A percentile compares a stretch with the other conserved stretches of the same genome.
These are phyloP conservation scores for Pilasporangium apinafurcum DNA, from an alignment of 352 stramenopile genomes.

Conservation along the genomic window DNA sequence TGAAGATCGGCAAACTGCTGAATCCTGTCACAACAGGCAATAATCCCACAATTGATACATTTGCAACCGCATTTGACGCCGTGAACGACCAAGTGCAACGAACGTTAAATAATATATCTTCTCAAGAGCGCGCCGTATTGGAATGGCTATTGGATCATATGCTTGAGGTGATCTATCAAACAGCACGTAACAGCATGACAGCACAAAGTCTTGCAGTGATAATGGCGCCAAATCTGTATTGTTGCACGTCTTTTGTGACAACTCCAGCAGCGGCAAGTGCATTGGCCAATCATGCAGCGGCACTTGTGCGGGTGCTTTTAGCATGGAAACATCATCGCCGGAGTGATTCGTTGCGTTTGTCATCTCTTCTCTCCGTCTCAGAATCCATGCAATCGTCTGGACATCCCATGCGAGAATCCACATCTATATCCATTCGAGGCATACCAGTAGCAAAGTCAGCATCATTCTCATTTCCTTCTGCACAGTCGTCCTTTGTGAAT, in stretches of 20 bases:
- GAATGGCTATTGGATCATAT: slow-evolving; percentile 68
- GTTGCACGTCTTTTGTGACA: slow-evolving; percentile 6
- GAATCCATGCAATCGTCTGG: no score
- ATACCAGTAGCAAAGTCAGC: no score
- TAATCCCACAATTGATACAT: not conserved
- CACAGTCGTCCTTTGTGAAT: no score
- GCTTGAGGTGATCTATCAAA: slow-evolving; percentile 36
- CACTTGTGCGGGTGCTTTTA: slow-evolving; percentile 29
- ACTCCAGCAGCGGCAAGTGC: slow-evolving; percentile 10
- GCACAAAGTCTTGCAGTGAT: slow-evolving; percentile 41
- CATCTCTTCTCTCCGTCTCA: no score
- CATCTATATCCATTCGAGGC: no score
- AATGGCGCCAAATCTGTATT: slow-evolving; percentile 52
- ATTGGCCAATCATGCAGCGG: slow-evolving; percentile 22
- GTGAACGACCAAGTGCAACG: slow-evolving; percentile 8
- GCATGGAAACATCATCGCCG: slow-evolving; percentile 22
- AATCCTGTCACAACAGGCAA: slow-evolving; percentile 2
- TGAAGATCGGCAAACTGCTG: slow-evolving; percentile 9
- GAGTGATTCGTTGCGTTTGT: no score
- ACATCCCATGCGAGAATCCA: no score
- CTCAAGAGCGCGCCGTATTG: slow-evolving; percentile 28
- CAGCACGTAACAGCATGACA: slow-evolving; percentile 40
- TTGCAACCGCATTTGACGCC: slow-evolving; percentile 4
- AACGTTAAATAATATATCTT: slow-evolving; percentile 17
- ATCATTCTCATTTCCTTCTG: no score